Evolutionary conservation across 768 basidiomycete species (phyloP).

Genomic region (Suillus decipiens): DNA sequence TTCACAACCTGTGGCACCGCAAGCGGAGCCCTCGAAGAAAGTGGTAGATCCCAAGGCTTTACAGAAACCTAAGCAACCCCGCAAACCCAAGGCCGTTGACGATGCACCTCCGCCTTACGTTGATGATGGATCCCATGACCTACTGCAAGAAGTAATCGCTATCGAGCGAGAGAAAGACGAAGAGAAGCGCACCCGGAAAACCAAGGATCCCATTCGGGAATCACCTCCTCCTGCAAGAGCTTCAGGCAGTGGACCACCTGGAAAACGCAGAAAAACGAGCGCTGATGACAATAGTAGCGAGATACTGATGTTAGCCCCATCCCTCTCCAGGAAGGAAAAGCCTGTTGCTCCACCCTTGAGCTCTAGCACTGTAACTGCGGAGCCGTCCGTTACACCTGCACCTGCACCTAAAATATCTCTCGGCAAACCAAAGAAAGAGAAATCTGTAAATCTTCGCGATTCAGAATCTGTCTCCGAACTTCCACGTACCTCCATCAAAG

Average conservation of each 20-base stretch:
- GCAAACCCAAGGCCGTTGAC: slow-evolving; percentile 46
- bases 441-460: slow-evolving; percentile 20
- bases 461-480: slow-evolving; percentile 20
- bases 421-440: slow-evolving; percentile 50
- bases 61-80: slow-evolving; percentile 39
- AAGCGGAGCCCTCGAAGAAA: slow-evolving; percentile 31
- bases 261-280: slow-evolving; percentile 59
- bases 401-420: slow-evolving; percentile 29
- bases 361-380: slow-evolving; percentile 45
- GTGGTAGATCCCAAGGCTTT: slow-evolving; percentile 35
- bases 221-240: slow-evolving; percentile 39
- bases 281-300: slow-evolving; percentile 56
- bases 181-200: slow-evolving; percentile 47
- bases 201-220: slow-evolving; percentile 42
- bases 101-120: slow-evolving; percentile 65
- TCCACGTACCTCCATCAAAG: slow-evolving; percentile 55
- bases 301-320: slow-evolving; percentile 60
- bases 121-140: slow-evolving; percentile 81
- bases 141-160: slow-evolving; percentile 80
- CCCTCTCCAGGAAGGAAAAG: slow-evolving; percentile 55
- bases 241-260: slow-evolving; percentile 38
- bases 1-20: slow-evolving; percentile 37
- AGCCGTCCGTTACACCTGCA: slow-evolving; percentile 28
- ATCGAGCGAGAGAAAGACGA: slow-evolving; percentile 71
- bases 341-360: slow-evolving; percentile 35